phyloP scores from a whole-genome alignment of 2,329 filamentous ascomycete species.

The Alternaria burnsii region DNA sequence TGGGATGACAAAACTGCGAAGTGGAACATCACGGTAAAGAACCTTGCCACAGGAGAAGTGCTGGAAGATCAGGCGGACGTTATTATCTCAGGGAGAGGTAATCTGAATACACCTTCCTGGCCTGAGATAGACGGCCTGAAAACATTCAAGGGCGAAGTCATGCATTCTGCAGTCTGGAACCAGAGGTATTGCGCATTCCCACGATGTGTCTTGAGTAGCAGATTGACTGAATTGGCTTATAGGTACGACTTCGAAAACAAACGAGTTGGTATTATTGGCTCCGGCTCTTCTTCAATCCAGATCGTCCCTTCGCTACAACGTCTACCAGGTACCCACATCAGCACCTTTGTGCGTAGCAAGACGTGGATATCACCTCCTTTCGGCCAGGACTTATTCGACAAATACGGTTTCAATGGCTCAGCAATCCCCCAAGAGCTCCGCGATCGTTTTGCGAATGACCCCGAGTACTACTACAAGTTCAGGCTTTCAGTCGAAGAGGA shows the following conservation, averaged over 20 bases:
- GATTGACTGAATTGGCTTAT: conserved; percentile 7
- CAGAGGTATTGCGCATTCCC: conserved; percentile 29
- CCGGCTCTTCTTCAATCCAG: conserved; percentile 52
- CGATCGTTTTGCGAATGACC: conserved; percentile 37
- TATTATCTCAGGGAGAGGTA: conserved; percentile 44
- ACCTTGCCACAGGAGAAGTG: conserved; percentile 38
- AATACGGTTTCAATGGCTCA: conserved; percentile 47
- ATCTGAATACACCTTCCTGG: conserved; percentile 45
- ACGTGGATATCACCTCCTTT: conserved; percentile 50
- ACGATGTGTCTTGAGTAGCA: neutral
- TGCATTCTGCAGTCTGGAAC: conserved; percentile 50
- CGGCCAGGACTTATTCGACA: conserved; percentile 38
- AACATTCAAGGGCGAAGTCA: conserved; percentile 45
- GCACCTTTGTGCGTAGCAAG: conserved; percentile 45
- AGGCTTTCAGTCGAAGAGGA: conserved; percentile 45
- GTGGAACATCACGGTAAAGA: conserved; percentile 49
- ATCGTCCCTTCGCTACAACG: conserved; percentile 53
- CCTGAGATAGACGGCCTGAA: conserved; percentile 45
- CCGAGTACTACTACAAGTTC: conserved; percentile 44
- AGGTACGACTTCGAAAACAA: conserved; percentile 47
- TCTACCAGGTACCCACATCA: conserved; percentile 39
- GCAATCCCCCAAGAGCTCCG: conserved; percentile 36
- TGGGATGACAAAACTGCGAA: conserved; percentile 47
- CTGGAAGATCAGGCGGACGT: conserved; percentile 41
- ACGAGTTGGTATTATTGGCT: conserved; percentile 47